Percentiles rank a stretch among this genome's conserved stretches.
phyloP scores from a whole-genome alignment of 495 filamentous ascomycete genomes.

The Podospora pseudopauciseta region DNA sequence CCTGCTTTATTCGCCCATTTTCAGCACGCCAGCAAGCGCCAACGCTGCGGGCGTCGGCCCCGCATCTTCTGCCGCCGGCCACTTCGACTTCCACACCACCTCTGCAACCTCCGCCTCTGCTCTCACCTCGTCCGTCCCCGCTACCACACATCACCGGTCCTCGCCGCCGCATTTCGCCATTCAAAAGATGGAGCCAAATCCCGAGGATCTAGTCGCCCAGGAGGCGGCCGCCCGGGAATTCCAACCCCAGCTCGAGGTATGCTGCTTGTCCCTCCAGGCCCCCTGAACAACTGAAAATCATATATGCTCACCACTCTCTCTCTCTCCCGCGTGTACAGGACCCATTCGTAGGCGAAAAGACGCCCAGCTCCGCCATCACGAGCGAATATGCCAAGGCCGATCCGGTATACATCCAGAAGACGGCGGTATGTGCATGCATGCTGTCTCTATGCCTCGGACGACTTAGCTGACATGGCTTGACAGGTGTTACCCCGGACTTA shows the following conservation, averaged over 20 bases:
- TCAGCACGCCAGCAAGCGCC: constrained; percentile 16
- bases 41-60: constrained; percentile 30
- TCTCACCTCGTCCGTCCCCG: constrained; percentile 23
- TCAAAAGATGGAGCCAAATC: constrained; percentile 40
- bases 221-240: constrained; percentile 59
- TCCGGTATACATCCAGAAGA: constrained; percentile 78
- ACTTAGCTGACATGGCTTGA: constrained; percentile 5
- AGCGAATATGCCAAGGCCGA: constrained; percentile 91
- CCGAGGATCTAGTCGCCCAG: constrained; percentile 46
- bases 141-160: constrained; percentile 19
- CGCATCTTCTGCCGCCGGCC: constrained; percentile 31
- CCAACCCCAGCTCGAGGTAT: constrained; percentile 63
- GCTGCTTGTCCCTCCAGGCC: constrained; percentile 6
- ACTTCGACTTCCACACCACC: constrained; percentile 28
- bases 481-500: constrained; percentile 81
- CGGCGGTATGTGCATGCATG: constrained; percentile 55
- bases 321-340: constrained; percentile 53
- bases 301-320: constrained; percentile 15
- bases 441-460: neutral
- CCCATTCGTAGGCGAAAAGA: constrained; percentile 73
- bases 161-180: constrained; percentile 16
- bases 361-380: constrained; percentile 71
- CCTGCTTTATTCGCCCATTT: constrained; percentile 29
- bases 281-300: neutral
- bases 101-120: constrained; percentile 28